These are phyloP conservation scores for Gonapodya prolifera DNA, from an alignment of 192 early-diverging fungal species.

Conservation along the genomic window DNA sequence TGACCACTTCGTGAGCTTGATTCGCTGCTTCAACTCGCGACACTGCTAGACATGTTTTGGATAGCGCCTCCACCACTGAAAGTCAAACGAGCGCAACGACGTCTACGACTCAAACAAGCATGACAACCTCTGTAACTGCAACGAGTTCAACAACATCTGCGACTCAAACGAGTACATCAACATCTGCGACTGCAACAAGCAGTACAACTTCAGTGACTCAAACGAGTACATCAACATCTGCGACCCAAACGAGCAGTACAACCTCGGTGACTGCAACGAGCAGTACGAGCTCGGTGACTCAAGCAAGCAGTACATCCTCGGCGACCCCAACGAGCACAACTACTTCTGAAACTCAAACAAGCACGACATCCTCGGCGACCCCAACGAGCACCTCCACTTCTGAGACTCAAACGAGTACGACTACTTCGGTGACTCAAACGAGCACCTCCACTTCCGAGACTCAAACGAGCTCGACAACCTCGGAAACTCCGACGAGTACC, in stretches of 20 bases:
- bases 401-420: not conserved
- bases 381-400: not conserved
- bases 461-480: not conserved
- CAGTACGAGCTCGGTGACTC: not conserved
- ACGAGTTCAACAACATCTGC: not conserved
- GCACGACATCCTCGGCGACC: not conserved
- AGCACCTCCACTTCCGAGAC: not conserved
- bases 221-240: not conserved
- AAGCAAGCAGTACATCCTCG: not conserved
- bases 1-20: no score
- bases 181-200: not conserved
- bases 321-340: not conserved
- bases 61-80: no score
- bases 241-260: not conserved
- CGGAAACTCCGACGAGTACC: not conserved
- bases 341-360: not conserved
- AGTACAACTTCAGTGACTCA: not conserved
- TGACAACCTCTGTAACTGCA: no score
- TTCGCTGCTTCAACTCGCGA: no score
- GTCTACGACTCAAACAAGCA: no score
- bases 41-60: no score
- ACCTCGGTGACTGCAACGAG: not conserved
- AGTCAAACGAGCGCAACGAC: no score
- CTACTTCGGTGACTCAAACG: not conserved
- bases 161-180: not conserved